Conservation (phyloP, 495 filamentous ascomycete species). For the Amniculicola lignicola region DNA sequence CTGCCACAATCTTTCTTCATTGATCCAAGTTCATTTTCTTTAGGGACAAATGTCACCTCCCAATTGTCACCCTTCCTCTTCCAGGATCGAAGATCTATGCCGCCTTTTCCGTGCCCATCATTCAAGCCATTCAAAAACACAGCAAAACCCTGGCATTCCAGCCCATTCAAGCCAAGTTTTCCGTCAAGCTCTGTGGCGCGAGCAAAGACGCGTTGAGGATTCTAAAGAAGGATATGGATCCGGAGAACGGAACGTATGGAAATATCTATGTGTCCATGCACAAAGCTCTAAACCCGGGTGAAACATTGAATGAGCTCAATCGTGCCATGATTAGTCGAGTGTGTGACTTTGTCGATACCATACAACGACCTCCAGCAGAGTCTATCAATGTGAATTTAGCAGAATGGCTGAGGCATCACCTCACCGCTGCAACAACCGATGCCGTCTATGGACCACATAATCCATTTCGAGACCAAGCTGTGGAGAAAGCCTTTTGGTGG, state of each 20-base stretch:
- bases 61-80: not conserved
- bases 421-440: not conserved
- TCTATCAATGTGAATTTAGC: not conserved
- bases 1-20: not conserved
- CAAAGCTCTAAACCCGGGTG: not conserved
- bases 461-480: not conserved
- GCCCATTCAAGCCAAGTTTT: not conserved
- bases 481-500: slow-evolving; percentile 3
- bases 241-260: not conserved
- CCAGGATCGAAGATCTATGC: not conserved
- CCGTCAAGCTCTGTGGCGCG: not conserved
- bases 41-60: not conserved
- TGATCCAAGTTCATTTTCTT: not conserved
- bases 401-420: not conserved
- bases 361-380: not conserved
- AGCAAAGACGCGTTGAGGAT: not conserved
- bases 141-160: not conserved
- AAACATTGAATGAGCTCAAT: not conserved
- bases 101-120: not conserved
- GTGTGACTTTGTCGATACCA: not conserved
- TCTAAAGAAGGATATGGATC: not conserved
- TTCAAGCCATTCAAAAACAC: not conserved
- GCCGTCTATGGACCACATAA: slow-evolving; percentile 10
- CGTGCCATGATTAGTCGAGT: not conserved
- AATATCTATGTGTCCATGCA: not conserved